Evolutionary conservation across 2,329 filamentous ascomycete genomes (phyloP).

Genomic region (Penicillium sp.): DNA sequence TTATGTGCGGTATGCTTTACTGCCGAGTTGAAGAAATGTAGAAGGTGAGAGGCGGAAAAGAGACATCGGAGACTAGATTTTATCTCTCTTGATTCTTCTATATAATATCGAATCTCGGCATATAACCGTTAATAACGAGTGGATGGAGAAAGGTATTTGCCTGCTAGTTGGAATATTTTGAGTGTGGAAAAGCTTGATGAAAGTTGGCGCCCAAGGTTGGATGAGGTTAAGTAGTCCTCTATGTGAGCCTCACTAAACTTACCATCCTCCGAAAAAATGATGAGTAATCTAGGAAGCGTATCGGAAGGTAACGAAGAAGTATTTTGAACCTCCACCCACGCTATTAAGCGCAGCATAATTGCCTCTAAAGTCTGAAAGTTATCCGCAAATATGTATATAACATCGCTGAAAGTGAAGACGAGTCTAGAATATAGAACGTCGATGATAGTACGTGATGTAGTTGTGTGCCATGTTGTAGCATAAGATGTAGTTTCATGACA

Average conservation of each 20-base stretch:
- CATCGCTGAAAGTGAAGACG: slow-evolving; percentile 12
- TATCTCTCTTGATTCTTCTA: not conserved
- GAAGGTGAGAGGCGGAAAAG: slow-evolving; percentile 1
- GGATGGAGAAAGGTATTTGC: slow-evolving; percentile 8
- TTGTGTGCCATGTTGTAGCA: slow-evolving; percentile 3
- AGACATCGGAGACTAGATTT: not conserved
- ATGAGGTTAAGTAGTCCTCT: not conserved
- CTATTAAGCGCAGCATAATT: slow-evolving; percentile 1
- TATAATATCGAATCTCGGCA: slow-evolving; percentile 6
- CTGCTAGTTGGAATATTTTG: slow-evolving; percentile 9
- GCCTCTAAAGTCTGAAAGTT: slow-evolving; percentile 9
- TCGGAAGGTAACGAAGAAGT: slow-evolving; percentile 1
- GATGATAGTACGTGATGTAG: not conserved
- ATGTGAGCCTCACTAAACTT: not conserved
- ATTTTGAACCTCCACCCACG: slow-evolving; percentile 9
- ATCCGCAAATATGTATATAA: slow-evolving; percentile 14
- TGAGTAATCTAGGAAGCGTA: slow-evolving; percentile 6
- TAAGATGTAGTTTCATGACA: slow-evolving; percentile 11
- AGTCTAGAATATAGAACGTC: slow-evolving; percentile 11
- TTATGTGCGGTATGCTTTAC: not conserved
- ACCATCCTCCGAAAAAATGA: slow-evolving; percentile 11
- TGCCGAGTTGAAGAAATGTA: not conserved
- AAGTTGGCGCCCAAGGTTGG: not conserved
- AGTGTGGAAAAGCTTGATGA: slow-evolving; percentile 7
- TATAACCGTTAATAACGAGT: slow-evolving; percentile 7